Evolutionary conservation across 768 basidiomycete genomes (phyloP).

Genomic region (Omphalotus guepiniiformis): DNA sequence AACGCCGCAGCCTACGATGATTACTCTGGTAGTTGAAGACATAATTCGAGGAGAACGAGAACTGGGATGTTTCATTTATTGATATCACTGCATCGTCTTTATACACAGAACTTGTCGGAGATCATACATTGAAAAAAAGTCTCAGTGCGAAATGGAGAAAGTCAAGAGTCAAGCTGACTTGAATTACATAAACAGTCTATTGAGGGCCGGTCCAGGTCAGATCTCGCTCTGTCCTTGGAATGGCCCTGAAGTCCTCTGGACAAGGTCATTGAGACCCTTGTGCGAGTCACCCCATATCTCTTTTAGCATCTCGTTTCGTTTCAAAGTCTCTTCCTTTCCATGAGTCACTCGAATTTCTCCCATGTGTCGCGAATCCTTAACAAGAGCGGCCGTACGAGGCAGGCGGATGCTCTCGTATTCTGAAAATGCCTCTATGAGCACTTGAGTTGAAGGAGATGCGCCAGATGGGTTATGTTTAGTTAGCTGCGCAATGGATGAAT

Average conservation of each 20-base stretch:
- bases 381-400: conserved; percentile 30
- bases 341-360: conserved; percentile 22
- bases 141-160: too few relatives aligned
- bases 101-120: too few relatives aligned
- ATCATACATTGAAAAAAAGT: too few relatives aligned
- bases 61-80: too few relatives aligned
- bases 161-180: too few relatives aligned
- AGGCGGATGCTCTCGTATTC: conserved; percentile 32
- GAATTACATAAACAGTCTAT: too few relatives aligned
- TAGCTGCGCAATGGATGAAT: too few relatives aligned
- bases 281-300: neutral
- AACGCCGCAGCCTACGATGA: conserved; percentile 35
- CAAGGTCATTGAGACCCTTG: neutral
- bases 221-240: neutral
- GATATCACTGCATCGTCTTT: too few relatives aligned
- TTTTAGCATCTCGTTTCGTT: neutral
- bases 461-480: conserved; percentile 24
- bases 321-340: neutral
- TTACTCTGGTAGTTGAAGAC: conserved; percentile 23
- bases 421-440: conserved; percentile 25
- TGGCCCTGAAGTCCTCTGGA: neutral
- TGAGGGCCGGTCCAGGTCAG: too few relatives aligned
- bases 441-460: conserved; percentile 18
- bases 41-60: neutral
- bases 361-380: conserved; percentile 27